Base-by-base conservation (phyloP, 352 stramenopile genomes). In the Phytophthora ohioensis region DNA sequence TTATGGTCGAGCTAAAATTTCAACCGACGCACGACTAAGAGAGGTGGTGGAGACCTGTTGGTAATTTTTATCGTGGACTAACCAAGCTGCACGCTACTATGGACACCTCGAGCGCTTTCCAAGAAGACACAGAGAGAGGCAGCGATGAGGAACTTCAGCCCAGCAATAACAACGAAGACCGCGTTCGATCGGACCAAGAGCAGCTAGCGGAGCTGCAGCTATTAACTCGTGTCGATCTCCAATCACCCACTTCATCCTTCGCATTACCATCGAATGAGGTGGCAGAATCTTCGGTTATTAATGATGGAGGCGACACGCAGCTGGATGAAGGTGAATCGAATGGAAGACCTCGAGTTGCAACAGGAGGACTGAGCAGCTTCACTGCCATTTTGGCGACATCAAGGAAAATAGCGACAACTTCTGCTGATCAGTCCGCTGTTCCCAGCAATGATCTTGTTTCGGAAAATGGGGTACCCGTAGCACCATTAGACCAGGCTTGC, bases 151-250 rank as follows among this genome's bases (percentile, higher is more conserved):
- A 48, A 1, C 58, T 60, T 11, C 30, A 63, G 13, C 15, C 15
- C 11, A 61, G 35, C 11, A 74, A 62, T 42, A 65, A 54, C 43
- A 56, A 13, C n/a, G 65, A 67, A 4, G 54, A 73, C n/a, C 3
- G 15, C 38, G 41, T 57, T 10, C 48, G 12, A 41, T 67, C 43
- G 31, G 38, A 55, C 3, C 48, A 73, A 35, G 75, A 86, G 31
- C 77, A 85, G 17, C 67, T 87, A 56, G 73, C 67, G 11, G 79
- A 89, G 42, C 81, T 89, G 10, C 73, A 79, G 15, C 32, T 89
- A 30, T 68, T 89, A 27, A 64, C 76, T 53, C 76, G 81, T 49
- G 71, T 67, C 0, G 76, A 84, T 55, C 69, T 80, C 17, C 60
- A 78, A 2, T 53, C 55, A 17, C 39, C 57, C 47, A 17, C 53